Evolutionary conservation across 257 asterid genomes (phyloP), one percentile per base, ranked within the genome.

Genomic region (Hygrophila difformis): DNA sequence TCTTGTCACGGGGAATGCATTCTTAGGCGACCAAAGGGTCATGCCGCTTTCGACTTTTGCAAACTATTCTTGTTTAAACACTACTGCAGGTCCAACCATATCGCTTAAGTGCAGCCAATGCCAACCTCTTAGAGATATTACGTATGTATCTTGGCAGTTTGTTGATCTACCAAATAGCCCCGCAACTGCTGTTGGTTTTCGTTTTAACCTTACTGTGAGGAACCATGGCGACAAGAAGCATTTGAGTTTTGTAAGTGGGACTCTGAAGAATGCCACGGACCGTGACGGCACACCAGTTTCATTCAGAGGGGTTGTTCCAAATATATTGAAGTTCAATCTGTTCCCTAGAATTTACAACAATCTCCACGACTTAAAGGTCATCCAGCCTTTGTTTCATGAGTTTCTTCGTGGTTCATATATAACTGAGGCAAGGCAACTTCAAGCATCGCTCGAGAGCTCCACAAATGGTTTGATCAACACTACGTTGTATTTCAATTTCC

Each of bases 341-440:
- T 79, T 89, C 54, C 98, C 96, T 57, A 69, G 87, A 46, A 41
- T 77, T 12, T 89, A 82, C 72, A 91, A 59, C 12, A 85, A 82
- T 68, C 41, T 72, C 61, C 87, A 63, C 35, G 80, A 69, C 42
- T 63, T 89, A 24, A 82, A 63, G 84, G 91, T 89, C 72, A 72
- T 85, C 62, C 98, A 89, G 52, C 98, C 98, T 39, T 67, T 89
- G 62, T 75, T 89, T 72, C 91, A 82, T 56, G 96, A 77, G 67
- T 89, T 89, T 57, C 70, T 89, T 55, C 94, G 88, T 13, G 98
- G 98, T 58, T 79, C 98, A 22, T 79, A 65, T 51, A 75, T 69
- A 61, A 65, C 63, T 49, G 94, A 79, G 28, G 59, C 38, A 22
- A 72, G 51, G 63, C 91, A 68, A 60, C 86, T 89, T 53, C 93